Base-by-base conservation (phyloP, 1,139 yeast genomes). In the Blastobotrys petasosporus region DNA sequence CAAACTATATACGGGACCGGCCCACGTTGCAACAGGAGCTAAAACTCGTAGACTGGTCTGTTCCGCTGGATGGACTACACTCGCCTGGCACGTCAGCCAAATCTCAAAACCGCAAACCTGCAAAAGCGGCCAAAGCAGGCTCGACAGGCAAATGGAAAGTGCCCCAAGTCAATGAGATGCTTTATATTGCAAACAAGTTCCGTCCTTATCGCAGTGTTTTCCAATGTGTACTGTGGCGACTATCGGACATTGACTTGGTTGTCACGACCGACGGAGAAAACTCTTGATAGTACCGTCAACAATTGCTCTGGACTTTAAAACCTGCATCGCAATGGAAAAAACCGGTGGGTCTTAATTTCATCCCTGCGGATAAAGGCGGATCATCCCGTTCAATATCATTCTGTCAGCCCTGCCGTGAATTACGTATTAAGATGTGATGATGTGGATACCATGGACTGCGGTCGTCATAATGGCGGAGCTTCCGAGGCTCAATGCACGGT, bases 191-290 rank as follows among this genome's bases (percentile, higher is more conserved):
- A 0, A 71, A 73, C 33, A 60, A 63, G 45, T 87, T 80, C 59
- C 63, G 67, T 41, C 97, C 97, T 0, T 82, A 81, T 61, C 68
- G 82, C 52, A 74, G 85, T 25, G 75, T 80, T 2, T 75, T 85
- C 46, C 85, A 84, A 84, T 62, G 84, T 61, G 57, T 85, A 5
- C 65, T 86, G 56, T 88, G 96, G 96, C 71, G 87, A 53, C 59
- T 83, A 37, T 56, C 86, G 2, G 74, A 77, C 52, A 70, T 82
- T 31, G 82, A 77, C 11, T 78, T 77, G 63, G 64, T 48, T 4
- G 55, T 51, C 4, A 45, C 57, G 7, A 54, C 52, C 12, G 44
- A 42, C 17, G 15, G 15, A 3, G 33, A 40, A 20, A 17, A 36
- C 23, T 10, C 38, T 7, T 20, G 25, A 20, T 20, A 20, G 25